phyloP scores from a whole-genome alignment of 1,139 yeast species.

The Scheffersomyces illinoinensis region DNA sequence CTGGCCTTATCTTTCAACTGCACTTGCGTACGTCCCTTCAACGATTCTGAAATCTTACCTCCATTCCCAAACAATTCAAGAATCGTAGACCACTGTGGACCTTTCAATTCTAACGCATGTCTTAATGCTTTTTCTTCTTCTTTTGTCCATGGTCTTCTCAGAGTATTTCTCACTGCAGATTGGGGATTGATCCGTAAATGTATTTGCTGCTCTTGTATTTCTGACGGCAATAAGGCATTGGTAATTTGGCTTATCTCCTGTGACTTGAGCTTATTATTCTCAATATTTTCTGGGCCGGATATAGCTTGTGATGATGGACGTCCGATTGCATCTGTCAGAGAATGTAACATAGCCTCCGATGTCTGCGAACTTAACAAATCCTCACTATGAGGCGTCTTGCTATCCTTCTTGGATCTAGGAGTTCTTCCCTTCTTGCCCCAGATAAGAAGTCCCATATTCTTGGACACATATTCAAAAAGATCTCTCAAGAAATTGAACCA shows the following conservation, averaged over 20 bases:
- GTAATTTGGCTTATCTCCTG: slow-evolving; percentile 27
- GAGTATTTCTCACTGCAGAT: slow-evolving; percentile 25
- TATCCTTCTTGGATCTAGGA: slow-evolving; percentile 12
- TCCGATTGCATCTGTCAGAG: not conserved
- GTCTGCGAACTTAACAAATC: slow-evolving; percentile 15
- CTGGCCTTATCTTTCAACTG: slow-evolving; percentile 95
- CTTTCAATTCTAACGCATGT: slow-evolving; percentile 78
- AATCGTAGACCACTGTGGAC: slow-evolving; percentile 93
- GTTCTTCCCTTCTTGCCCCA: slow-evolving; percentile 64
- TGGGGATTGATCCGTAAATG: slow-evolving; percentile 38
- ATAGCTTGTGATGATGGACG: not conserved
- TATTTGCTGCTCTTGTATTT: slow-evolving; percentile 48
- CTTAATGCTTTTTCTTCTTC: slow-evolving; percentile 87
- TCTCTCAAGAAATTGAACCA: slow-evolving; percentile 77
- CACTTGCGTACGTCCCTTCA: slow-evolving; percentile 85
- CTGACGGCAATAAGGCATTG: slow-evolving; percentile 43
- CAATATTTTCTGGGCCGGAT: not conserved
- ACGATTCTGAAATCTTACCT: slow-evolving; percentile 77
- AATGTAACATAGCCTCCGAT: not conserved
- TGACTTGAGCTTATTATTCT: not conserved
- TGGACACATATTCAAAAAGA: slow-evolving; percentile 73
- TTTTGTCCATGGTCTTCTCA: slow-evolving; percentile 78
- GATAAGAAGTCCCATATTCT: slow-evolving; percentile 68
- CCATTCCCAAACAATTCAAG: slow-evolving; percentile 90
- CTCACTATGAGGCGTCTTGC: slow-evolving; percentile 28